Evolutionary conservation across 352 stramenopile genomes (phyloP).

Genomic region (Pythium myriotylum): DNA sequence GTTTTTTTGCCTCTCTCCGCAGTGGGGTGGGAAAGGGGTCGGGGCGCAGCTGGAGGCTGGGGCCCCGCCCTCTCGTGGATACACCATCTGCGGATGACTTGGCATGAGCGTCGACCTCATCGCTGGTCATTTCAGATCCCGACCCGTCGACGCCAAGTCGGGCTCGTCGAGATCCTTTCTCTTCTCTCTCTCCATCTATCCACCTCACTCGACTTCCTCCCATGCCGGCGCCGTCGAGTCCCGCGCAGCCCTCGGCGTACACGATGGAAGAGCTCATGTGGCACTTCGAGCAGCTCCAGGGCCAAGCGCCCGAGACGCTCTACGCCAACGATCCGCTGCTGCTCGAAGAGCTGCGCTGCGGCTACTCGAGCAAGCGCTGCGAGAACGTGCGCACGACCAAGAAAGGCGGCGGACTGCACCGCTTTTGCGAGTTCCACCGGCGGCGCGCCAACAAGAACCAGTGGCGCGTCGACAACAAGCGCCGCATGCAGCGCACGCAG

Average conservation of each 20-base stretch:
- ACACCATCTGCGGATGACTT: background rate
- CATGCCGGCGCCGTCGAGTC: background rate
- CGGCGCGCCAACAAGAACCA: no score
- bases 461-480: constrained; percentile 61
- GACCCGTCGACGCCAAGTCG: constrained; percentile 6
- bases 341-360: constrained; percentile 19
- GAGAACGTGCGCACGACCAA: constrained; percentile 23
- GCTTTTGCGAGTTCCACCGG: no score
- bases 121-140: constrained; percentile 18
- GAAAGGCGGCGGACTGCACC: constrained; percentile 19
- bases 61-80: constrained; percentile 1
- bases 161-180: no score
- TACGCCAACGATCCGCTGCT: constrained; percentile 17
- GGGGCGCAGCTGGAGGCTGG: constrained; percentile 3
- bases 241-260: constrained; percentile 6
- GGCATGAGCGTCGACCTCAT: background rate
- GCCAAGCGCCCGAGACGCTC: constrained; percentile 5
- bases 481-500: constrained; percentile 29
- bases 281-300: constrained; percentile 26
- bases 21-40: constrained; percentile 9
- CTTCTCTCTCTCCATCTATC: no score
- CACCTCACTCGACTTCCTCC: no score
- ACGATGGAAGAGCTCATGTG: constrained; percentile 28
- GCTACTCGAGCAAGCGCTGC: constrained; percentile 23
- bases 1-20: no score